phyloP scores from a whole-genome alignment of 805 yeast species.

The Yarrowia sp. region DNA sequence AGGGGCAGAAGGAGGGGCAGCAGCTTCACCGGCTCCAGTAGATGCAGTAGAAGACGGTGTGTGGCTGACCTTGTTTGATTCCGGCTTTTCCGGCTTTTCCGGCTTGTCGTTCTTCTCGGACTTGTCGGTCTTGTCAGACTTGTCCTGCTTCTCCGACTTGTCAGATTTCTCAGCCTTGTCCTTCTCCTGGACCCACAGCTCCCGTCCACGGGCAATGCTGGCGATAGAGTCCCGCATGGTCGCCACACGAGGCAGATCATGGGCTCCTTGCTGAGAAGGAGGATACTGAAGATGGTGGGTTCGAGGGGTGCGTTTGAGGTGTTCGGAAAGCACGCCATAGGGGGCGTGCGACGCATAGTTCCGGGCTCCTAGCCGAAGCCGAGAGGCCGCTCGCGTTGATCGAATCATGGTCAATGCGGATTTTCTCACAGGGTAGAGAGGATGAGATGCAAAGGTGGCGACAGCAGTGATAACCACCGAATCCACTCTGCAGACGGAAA shows the following conservation, averaged over 20 bases:
- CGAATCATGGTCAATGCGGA: constrained; percentile 29
- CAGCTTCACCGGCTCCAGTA: constrained; percentile 14
- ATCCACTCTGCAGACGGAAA: constrained; percentile 11
- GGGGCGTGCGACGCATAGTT: constrained; percentile 34
- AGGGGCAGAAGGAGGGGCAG: constrained; percentile 6
- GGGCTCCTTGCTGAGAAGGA: background rate
- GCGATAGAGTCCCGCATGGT: constrained; percentile 22
- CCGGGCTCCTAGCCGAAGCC: constrained; percentile 37
- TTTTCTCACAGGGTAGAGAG: constrained; percentile 7
- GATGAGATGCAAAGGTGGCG: constrained; percentile 38
- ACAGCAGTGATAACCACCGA: constrained; percentile 23
- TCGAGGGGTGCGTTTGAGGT: constrained; percentile 19
- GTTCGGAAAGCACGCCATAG: constrained; percentile 19
- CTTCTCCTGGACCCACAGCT: constrained; percentile 28
- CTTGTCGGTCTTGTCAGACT: no score
- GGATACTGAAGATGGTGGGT: background rate
- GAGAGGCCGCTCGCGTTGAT: constrained; percentile 38
- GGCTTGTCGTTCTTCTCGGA: no score
- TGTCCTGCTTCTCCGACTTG: background rate
- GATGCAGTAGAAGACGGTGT: constrained; percentile 18
- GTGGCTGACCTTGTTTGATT: background rate
- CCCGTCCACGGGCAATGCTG: constrained; percentile 11
- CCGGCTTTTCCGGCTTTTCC: constrained; percentile 1
- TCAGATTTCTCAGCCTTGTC: constrained; percentile 24
- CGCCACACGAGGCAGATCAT: background rate